Evolutionary conservation across 2,329 filamentous ascomycete species (phyloP), one percentile per base, ranked within the genome.

Genomic region (Septoria petroselini): DNA sequence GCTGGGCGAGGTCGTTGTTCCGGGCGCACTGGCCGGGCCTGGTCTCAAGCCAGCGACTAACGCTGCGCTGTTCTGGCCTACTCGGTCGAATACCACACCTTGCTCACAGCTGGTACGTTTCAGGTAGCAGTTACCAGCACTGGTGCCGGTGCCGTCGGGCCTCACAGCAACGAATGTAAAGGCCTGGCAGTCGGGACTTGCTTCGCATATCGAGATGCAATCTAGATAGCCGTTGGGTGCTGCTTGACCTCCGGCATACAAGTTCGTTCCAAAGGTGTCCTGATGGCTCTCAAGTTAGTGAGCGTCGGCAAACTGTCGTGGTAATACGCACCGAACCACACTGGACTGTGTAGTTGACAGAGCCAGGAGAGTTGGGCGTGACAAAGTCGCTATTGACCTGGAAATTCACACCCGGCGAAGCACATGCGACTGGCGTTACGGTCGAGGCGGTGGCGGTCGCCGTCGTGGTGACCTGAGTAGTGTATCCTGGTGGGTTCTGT

Each of bases 261-360:
- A 21, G 14, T 40, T 40, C 18, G 21, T 25, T 18, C 39, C 39
- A 8, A 31, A 30, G 8, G 39, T 41, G 39, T 41, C 39, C 39
- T 41, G 17, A 27, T 27, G 5, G 23, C 9, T 27, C 23, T 27
- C 5, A 5, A 5, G 23, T 27, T 27, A 27, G 23, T 18, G 35
- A 15, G 39, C 9, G 19, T 27, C 38, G 27, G 38, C 15, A 5
- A 30, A 17, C 11, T 7, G 11, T 4, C 2, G 7, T 11, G 25
- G 14, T 30, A 41, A 9, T 17, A 41, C 39, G 21, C 17, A 41
- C 39, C 39, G 39, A 41, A 25, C 39, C 39, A 30, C 39, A 41
- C 18, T 41, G 23, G 15, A 41, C 17, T 11, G 39, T 41, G 14
- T 41, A 41, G 25, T 41, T 41, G 23, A 41, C 39, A 11, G 39